These are phyloP conservation scores for Gloeostereum incarnatum DNA, from an alignment of 768 basidiomycete genomes.

Conservation along the genomic window DNA sequence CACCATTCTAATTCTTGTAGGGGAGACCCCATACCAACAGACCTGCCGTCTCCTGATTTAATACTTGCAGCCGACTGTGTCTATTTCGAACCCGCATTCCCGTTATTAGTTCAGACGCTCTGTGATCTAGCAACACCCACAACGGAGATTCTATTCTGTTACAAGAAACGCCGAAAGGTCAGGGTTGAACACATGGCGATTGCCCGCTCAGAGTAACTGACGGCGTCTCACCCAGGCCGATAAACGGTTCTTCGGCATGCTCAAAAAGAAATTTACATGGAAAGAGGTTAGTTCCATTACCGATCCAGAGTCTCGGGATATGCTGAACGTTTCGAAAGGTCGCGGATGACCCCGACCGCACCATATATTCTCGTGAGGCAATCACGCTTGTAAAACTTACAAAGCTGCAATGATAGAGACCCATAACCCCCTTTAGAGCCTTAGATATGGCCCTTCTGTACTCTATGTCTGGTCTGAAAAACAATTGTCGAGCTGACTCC, in stretches of 20 bases:
- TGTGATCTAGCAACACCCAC: constrained; percentile 42
- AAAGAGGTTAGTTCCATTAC: constrained; percentile 33
- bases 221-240: constrained; percentile 60
- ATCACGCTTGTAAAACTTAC: constrained; percentile 52
- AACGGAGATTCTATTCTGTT: constrained; percentile 77
- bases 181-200: constrained; percentile 1
- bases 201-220: background rate
- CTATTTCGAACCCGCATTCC: constrained; percentile 91
- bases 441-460: no score
- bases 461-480: no score
- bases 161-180: constrained; percentile 90
- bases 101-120: constrained; percentile 76
- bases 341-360: constrained; percentile 49
- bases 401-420: constrained; percentile 21
- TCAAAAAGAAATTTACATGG: constrained; percentile 77
- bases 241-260: constrained; percentile 72
- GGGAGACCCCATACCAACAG: constrained; percentile 50
- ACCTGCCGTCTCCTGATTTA: constrained; percentile 46
- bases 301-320: constrained; percentile 1
- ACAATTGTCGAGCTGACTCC: no score
- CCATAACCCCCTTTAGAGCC: no score
- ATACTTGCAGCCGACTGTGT: constrained; percentile 92
- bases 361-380: constrained; percentile 51
- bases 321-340: constrained; percentile 28
- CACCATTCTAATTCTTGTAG: constrained; percentile 24